Base-by-base conservation (phyloP, 306 rosid genomes). In the Rosa rugosa region DNA sequence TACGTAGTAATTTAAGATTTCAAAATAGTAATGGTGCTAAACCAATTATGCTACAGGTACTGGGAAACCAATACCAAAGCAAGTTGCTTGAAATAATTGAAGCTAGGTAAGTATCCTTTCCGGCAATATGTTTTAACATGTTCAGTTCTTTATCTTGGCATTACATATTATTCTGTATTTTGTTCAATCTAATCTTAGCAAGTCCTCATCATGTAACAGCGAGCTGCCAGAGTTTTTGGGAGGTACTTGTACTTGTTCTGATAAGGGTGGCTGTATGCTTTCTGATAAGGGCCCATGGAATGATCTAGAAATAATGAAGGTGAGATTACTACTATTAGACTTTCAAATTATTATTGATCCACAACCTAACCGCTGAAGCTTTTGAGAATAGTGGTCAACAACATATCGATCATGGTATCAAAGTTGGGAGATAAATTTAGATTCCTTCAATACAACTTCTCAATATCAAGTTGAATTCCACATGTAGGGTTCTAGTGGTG, bases 251-350 rank as follows among this genome's bases (percentile, higher is more conserved):
- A 93, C 91, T 46, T 95, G 99, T 80, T 88, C 83, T 12, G 97
- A 88, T 86, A 92, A 91, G 87, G 99, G 99, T 31, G 97, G 99
- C 16, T 95, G 99, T 75, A 87, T 93, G 96, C 84, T 87, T 71
- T 93, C 99, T 2, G 98, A 93, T 83, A 95, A 93, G 88, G 99
- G 99, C 63, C 99, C 99, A 22, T 95, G 99, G 99, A 91, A 95
- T 81, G 98, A 91, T 79, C 83, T 91, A 22, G 98, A 95, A 45
- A 89, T 91, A 44, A 41, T 85, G 22, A 91, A 89, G 98, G 99
- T 94, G 80, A 72, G 25, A 76, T 68, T 75, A 11, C 46, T 71
- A 44, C 8, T 5, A 25, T 75, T 60, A 2, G 41, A 74, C 42
- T 40, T 40, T 11, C 51, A 57, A 57, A 8, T 74, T n/a, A 57